Conservation (phyloP, 805 yeast species). For the Candida broadrunensis region DNA sequence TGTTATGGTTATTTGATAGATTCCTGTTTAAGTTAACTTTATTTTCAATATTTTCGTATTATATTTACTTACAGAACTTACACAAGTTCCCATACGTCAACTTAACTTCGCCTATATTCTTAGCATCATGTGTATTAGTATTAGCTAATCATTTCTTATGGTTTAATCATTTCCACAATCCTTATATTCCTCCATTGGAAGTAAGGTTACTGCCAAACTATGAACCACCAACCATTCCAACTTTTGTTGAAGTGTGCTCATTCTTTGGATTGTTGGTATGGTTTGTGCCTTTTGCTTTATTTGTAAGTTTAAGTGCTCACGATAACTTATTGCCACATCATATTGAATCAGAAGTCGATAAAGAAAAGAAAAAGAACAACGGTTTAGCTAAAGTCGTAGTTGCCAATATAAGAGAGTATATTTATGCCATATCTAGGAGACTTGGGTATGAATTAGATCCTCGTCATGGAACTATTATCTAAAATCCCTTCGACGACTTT, state of each 20-base stretch:
- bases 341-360: slow-evolving; percentile 24
- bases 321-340: slow-evolving; percentile 79
- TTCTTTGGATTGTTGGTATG: slow-evolving; percentile 92
- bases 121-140: slow-evolving; percentile 70
- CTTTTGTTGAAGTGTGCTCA: slow-evolving; percentile 88
- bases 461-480: slow-evolving; percentile 41
- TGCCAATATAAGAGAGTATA: slow-evolving; percentile 45
- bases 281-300: slow-evolving; percentile 90
- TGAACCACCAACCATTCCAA: slow-evolving; percentile 65
- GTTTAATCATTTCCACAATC: slow-evolving; percentile 80
- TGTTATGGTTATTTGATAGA: slow-evolving; percentile 69
- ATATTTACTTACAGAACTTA: slow-evolving; percentile 74
- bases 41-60: slow-evolving; percentile 70
- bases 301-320: slow-evolving; percentile 87
- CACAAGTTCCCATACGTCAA: slow-evolving; percentile 80
- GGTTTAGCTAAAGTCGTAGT: slow-evolving; percentile 72
- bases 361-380: slow-evolving; percentile 30
- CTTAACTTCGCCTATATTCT: slow-evolving; percentile 66
- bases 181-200: slow-evolving; percentile 67
- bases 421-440: slow-evolving; percentile 46
- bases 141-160: slow-evolving; percentile 81
- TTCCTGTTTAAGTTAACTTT: slow-evolving; percentile 68
- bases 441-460: slow-evolving; percentile 67
- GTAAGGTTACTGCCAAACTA: slow-evolving; percentile 57
- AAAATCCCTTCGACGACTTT: neutral